Conservation (phyloP, 257 asterid species). For the Fraxinus quadrangulata region DNA sequence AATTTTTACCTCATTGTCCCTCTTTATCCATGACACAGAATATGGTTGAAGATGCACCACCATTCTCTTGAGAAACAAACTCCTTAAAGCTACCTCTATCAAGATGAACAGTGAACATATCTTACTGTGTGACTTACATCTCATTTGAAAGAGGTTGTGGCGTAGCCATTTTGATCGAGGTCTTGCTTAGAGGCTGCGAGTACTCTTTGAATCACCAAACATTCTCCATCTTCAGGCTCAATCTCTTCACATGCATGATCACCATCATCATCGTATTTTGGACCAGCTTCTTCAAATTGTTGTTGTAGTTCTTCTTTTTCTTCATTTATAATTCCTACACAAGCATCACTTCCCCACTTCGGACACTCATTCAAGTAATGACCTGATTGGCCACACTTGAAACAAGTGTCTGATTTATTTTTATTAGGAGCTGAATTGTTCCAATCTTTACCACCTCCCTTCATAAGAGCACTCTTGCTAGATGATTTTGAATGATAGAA, state of each 20-base stretch:
- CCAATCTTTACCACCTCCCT: neutral
- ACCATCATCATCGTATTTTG: slow-evolving; percentile 5
- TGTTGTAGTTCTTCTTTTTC: neutral
- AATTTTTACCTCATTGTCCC: neutral
- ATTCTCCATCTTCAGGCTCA: neutral
- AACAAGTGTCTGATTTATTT: neutral
- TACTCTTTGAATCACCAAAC: slow-evolving; percentile 1
- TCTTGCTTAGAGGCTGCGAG: neutral
- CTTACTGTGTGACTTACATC: neutral
- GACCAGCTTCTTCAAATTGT: neutral
- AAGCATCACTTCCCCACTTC: neutral
- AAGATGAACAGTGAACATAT: neutral
- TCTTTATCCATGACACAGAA: neutral
- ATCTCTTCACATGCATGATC: neutral
- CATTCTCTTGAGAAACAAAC: neutral
- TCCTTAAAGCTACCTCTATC: neutral
- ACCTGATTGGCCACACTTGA: neutral
- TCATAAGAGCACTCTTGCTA: neutral
- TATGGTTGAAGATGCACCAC: neutral
- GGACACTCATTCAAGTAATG: neutral
- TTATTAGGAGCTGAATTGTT: neutral
- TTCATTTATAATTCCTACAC: neutral
- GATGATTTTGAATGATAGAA: neutral
- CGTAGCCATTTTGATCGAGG: neutral
- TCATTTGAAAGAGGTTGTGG: neutral